Evolutionary conservation across 2,329 filamentous ascomycete species (phyloP).

Genomic region (Clonostachys byssicola): DNA sequence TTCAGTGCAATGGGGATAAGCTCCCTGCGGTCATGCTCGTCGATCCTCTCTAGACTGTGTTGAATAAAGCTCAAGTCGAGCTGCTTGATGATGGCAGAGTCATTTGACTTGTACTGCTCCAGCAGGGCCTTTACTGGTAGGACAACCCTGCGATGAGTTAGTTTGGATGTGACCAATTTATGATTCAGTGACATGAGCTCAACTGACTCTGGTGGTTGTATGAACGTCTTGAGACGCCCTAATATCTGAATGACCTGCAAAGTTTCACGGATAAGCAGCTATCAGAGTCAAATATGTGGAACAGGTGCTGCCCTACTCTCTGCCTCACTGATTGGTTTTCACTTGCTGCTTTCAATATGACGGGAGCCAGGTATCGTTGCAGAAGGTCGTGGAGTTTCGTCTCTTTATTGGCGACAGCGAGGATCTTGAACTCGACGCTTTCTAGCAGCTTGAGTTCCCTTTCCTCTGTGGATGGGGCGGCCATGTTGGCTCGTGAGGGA

Average conservation of each 20-base stretch:
- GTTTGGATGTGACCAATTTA: background rate
- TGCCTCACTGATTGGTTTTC: slow-evolving; percentile 75
- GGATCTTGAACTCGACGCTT: slow-evolving; percentile 79
- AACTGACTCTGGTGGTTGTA: slow-evolving; percentile 43
- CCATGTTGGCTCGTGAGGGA: slow-evolving; percentile 18
- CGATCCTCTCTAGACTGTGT: slow-evolving; percentile 60
- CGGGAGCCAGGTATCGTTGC: slow-evolving; percentile 71
- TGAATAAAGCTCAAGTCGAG: slow-evolving; percentile 88
- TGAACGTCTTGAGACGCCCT: slow-evolving; percentile 48
- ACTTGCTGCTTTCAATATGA: slow-evolving; percentile 83
- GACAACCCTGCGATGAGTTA: slow-evolving; percentile 48
- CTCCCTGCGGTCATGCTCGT: slow-evolving; percentile 59
- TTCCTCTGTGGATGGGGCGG: slow-evolving; percentile 44
- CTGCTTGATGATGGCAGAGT: slow-evolving; percentile 73
- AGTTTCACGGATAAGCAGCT: slow-evolving; percentile 2
- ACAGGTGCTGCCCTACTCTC: slow-evolving; percentile 47
- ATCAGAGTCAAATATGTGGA: background rate
- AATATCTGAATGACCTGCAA: slow-evolving; percentile 44
- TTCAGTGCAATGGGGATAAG: slow-evolving; percentile 56
- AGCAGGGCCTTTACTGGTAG: slow-evolving; percentile 81
- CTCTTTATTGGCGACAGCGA: slow-evolving; percentile 76
- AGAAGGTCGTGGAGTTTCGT: slow-evolving; percentile 76
- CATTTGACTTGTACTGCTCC: slow-evolving; percentile 80
- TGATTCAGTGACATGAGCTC: slow-evolving; percentile 1
- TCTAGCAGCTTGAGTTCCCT: slow-evolving; percentile 79